Evolutionary conservation across 1,284 basidiomycete genomes (phyloP), one percentile per base, ranked within the genome.

Genomic region (Irpex sp.): DNA sequence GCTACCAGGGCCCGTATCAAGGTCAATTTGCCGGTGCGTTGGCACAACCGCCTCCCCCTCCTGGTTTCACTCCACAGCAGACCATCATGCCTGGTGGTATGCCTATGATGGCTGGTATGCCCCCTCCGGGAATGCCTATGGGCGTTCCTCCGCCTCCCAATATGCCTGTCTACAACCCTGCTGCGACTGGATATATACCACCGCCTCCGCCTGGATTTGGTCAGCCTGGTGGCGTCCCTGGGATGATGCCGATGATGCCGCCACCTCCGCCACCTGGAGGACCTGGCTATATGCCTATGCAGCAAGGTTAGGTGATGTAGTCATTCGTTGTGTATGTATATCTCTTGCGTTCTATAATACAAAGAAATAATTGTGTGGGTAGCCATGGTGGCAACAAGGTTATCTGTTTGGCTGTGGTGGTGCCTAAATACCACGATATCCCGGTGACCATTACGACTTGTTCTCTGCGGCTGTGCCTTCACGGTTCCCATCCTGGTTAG

Each of bases 21-120:
- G 93, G 92, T n/a, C 93, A 94, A 76, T 95, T 93, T 73, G 93
- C 92, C 5, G 93, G 93, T 54, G 88, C 83, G 21, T 82, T 95
- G 60, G 91, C 91, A 1, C 84, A 86, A 11, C 85, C 90, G 0
- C 87, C 81, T 1, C 77, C 79, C 6, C 82, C 88, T 0, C 85
- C 88, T 56, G 89, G 89, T 8, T 91, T 91, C 65, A 81, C 86
- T 0, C 83, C 85, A 19, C 88, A 89, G 68, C 86, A 88, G 71
- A 86, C 86, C 4, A 80, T 88, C 57, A 77, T 86, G 67, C 82
- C 83, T 5, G 72, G 71, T 59, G 72, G 66, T 17, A 66, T 71
- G 69, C 68, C 68, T 17, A 69, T 71, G 11, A 68, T 68, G 31
- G 68, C 64, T 79, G 81, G 78, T 40, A 84, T 87, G 80, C 76